Evolutionary conservation across 1,139 yeast species (phyloP).

Genomic region (Saccharomyces hybrid): DNA sequence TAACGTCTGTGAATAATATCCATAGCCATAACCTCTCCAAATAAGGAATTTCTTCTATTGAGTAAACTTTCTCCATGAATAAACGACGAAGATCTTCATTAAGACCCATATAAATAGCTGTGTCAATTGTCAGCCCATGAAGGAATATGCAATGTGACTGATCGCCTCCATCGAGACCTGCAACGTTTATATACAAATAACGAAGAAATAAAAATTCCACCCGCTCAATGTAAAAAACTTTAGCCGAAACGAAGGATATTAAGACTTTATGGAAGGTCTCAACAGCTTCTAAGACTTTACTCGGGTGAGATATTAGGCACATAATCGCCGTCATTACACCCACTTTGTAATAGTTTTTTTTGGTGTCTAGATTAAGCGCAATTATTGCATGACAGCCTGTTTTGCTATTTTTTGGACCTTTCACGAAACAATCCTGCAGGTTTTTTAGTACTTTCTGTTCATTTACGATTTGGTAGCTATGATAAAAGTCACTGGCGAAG

Average conservation of each 20-base stretch:
- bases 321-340: conserved; percentile 24
- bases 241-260: conserved; percentile 10
- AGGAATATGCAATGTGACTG: conserved; percentile 1
- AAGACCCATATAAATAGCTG: conserved; percentile 14
- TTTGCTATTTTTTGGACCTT: not conserved
- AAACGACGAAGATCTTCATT: conserved; percentile 7
- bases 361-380: conserved; percentile 6
- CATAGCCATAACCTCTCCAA: conserved; percentile 15
- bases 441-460: not conserved
- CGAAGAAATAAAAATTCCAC: conserved; percentile 12
- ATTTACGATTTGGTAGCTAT: not conserved
- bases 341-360: conserved; percentile 21
- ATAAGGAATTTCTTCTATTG: conserved; percentile 6
- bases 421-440: not conserved
- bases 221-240: conserved; percentile 12
- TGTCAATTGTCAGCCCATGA: not conserved
- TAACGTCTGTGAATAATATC: conserved; percentile 15
- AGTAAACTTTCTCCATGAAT: conserved; percentile 1
- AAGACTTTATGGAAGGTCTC: conserved; percentile 11
- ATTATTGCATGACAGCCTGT: conserved; percentile 1
- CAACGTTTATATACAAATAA: conserved; percentile 7
- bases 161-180: conserved; percentile 9
- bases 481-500: not conserved
- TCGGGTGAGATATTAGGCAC: conserved; percentile 13
- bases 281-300: conserved; percentile 13